Conservation (phyloP, 768 basidiomycete species). For the Suillus discolor region DNA sequence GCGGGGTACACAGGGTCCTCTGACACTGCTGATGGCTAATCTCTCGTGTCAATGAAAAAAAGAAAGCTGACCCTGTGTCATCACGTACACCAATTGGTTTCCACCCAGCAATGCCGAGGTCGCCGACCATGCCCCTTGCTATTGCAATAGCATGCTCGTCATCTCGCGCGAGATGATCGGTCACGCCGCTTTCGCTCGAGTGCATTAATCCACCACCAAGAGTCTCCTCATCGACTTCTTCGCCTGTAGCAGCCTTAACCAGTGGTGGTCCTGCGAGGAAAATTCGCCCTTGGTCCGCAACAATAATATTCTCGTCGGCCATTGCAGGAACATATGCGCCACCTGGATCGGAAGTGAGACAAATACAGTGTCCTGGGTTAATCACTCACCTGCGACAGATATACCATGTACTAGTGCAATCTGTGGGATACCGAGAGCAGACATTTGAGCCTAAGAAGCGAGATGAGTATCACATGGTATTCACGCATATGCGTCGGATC, state of each 20-base stretch:
- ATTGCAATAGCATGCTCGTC: conserved; percentile 86
- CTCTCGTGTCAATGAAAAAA: conserved; percentile 13
- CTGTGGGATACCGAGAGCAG: conserved; percentile 87
- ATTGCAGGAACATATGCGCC: conserved; percentile 96
- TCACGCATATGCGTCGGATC: conserved; percentile 7
- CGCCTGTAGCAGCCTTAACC: conserved; percentile 93
- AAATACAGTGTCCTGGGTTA: background rate
- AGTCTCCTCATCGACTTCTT: conserved; percentile 90
- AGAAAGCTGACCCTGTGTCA: background rate
- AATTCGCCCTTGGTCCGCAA: conserved; percentile 88
- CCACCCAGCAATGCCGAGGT: conserved; percentile 68
- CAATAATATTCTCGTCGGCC: conserved; percentile 93
- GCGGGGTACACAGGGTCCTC: conserved; percentile 81
- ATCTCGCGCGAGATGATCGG: conserved; percentile 83
- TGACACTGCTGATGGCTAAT: conserved; percentile 57
- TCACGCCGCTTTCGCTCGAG: conserved; percentile 88
- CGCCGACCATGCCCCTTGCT: conserved; percentile 75
- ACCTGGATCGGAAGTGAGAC: conserved; percentile 41
- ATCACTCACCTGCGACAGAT: conserved; percentile 72
- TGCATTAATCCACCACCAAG: conserved; percentile 92
- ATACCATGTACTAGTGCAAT: conserved; percentile 94
- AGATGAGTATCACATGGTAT: conserved; percentile 14
- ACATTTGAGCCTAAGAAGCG: conserved; percentile 81
- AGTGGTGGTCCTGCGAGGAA: conserved; percentile 95
- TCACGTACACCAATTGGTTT: conserved; percentile 49